Percentiles rank a stretch among this genome's conserved stretches.
Evolutionary conservation across 139 green algal species (phyloP).

Genomic region (Coelastrella sp.): DNA sequence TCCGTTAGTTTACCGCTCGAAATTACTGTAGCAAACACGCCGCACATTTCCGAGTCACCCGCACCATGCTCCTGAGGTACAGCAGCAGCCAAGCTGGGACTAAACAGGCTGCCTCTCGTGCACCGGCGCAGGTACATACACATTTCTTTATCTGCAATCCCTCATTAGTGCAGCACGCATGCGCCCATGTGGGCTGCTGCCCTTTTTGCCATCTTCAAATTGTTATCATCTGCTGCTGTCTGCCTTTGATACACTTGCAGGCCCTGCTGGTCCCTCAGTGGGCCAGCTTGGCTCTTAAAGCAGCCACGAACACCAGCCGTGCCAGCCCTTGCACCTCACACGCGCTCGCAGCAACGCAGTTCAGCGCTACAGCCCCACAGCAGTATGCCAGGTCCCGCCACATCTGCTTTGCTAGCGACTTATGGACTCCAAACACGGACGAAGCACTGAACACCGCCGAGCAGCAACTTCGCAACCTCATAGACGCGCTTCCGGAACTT

Average conservation of each 20-base stretch:
- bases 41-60: too few relatives aligned
- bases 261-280: too few relatives aligned
- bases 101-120: neutral
- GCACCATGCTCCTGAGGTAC: neutral
- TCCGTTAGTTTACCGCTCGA: too few relatives aligned
- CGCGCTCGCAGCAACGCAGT: constrained; percentile 1
- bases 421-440: constrained; percentile 36
- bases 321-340: neutral
- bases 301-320: neutral
- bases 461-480: neutral
- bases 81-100: constrained; percentile 25
- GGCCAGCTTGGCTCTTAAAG: neutral
- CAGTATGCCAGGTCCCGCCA: too few relatives aligned
- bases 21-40: too few relatives aligned
- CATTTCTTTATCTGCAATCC: neutral
- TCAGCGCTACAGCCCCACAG: neutral
- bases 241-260: too few relatives aligned
- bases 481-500: constrained; percentile 37
- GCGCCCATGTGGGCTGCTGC: neutral
- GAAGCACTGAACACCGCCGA: neutral
- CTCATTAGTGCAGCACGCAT: neutral
- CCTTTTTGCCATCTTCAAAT: too few relatives aligned
- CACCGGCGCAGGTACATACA: neutral
- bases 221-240: too few relatives aligned
- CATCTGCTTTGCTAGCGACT: neutral